Evolutionary conservation across 2,329 filamentous ascomycete genomes (phyloP).

Genomic region (Cladosporium sphaerospermum): DNA sequence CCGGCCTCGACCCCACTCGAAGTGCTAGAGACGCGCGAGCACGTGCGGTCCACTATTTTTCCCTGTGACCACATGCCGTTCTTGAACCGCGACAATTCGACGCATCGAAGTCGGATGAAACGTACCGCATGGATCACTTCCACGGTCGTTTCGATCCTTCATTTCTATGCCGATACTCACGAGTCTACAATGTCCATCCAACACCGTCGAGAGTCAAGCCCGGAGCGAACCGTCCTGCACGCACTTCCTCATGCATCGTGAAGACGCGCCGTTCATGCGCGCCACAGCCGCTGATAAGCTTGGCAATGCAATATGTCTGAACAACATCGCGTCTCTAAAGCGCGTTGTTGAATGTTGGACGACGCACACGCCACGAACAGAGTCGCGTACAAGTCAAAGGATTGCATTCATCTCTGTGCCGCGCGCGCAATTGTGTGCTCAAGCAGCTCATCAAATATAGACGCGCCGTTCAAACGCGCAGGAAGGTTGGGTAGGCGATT

Average conservation of each 20-base stretch:
- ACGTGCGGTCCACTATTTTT: neutral
- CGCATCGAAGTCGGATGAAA: neutral
- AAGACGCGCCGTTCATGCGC: conserved; percentile 3
- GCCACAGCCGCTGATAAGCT: neutral
- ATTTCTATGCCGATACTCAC: neutral
- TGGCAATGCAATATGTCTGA: conserved; percentile 7
- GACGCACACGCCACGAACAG: too few species aligned
- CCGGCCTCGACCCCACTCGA: neutral
- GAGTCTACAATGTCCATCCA: neutral
- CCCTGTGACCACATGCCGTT: neutral
- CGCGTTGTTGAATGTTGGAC: too few species aligned
- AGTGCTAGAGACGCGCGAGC: neutral
- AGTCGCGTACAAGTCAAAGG: too few species aligned
- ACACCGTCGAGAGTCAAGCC: too few species aligned
- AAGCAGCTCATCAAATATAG: too few species aligned
- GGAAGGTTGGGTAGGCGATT: too few species aligned
- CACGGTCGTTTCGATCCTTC: neutral
- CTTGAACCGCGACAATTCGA: neutral
- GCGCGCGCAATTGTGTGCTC: too few species aligned
- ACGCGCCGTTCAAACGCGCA: too few species aligned
- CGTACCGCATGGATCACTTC: neutral
- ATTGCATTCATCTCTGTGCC: too few species aligned
- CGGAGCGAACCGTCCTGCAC: neutral
- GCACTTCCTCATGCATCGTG: conserved; percentile 9
- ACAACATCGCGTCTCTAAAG: neutral